Base-by-base conservation (phyloP, 495 filamentous ascomycete species). In the Amniculicola lignicola region DNA sequence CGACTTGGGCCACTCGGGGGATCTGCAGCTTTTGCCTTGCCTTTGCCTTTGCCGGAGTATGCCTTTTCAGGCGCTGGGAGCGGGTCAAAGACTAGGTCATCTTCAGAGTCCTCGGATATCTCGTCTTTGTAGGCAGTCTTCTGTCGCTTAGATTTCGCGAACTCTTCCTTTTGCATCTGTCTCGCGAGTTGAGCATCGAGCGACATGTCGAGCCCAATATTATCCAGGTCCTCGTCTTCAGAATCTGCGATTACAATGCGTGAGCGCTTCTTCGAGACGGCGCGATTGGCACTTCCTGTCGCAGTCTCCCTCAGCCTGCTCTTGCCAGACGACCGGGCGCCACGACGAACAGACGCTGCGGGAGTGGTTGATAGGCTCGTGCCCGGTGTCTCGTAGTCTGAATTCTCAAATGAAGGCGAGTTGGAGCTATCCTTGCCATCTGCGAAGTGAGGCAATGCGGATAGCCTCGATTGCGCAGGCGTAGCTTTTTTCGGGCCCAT, bases 331-430 rank as follows among this genome's bases (percentile, higher is more conserved):
- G 62, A 54, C 65, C 70, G 62, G 57, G 59, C 56, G 53, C 74
- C 63, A 22, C 15, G 47, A 38, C 29, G 45, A 22, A 51, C 21
- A 15, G 47, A 64, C 37, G 40, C 68, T 70, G 70, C 37, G 0
- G 86, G 82, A 7, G 86, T 87, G 3, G 76, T 77, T 23, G 75
- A 72, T 54, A 81, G 77, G 66, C 88, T 93, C 11, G 89, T 95
- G 18, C 81, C 84, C 7, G 89, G 88, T 3, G 90, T 95, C 36
- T 82, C 82, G 61, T 80, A 83, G 23, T 81, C 83, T 44, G 77
- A 81, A 0, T 77, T 78, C 33, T 77, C 73, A 14, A 63, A 51
- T 28, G 60, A 57, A 0, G 66, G 57, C 21, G 66, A 70, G 4
- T 67, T 72, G 16, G 65, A 19, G 2, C 75, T 71, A 35, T 27